These are phyloP conservation scores for Aspergillus glaucus DNA, from an alignment of 2,329 filamentous ascomycete species.

Conservation along the genomic window DNA sequence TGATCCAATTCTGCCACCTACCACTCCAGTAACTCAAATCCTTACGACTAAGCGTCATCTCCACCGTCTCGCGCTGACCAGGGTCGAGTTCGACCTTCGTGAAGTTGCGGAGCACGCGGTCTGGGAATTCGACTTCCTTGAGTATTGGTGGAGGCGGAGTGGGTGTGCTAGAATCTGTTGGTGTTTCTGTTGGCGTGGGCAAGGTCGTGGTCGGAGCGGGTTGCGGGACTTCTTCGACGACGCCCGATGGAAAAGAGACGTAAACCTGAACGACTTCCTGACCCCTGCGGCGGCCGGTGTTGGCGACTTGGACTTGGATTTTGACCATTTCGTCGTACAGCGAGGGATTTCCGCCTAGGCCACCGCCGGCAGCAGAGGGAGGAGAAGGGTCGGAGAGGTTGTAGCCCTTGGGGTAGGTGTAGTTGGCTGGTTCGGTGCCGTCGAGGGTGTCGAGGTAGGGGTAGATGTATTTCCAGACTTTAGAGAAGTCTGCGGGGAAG, in stretches of 20 bases:
- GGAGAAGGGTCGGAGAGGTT: slow-evolving; percentile 39
- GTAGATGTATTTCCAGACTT: slow-evolving; percentile 65
- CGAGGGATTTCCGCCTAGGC: slow-evolving; percentile 45
- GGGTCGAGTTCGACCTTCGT: slow-evolving; percentile 58
- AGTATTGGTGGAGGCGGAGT: slow-evolving; percentile 14
- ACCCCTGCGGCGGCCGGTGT: slow-evolving; percentile 43
- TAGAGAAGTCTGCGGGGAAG: slow-evolving; percentile 56
- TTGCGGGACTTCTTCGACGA: slow-evolving; percentile 17
- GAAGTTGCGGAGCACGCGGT: slow-evolving; percentile 60
- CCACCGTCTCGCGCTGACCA: slow-evolving; percentile 49
- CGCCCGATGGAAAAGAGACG: slow-evolving; percentile 54
- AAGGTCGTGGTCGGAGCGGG: background rate
- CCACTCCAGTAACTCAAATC: slow-evolving; percentile 71
- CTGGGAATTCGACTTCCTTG: slow-evolving; percentile 57
- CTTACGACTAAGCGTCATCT: slow-evolving; percentile 57
- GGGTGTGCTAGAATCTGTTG: background rate
- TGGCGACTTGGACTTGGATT: slow-evolving; percentile 42
- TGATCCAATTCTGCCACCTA: slow-evolving; percentile 61
- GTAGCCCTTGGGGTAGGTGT: slow-evolving; percentile 53
- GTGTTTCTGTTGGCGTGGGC: background rate
- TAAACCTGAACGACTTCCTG: slow-evolving; percentile 56
- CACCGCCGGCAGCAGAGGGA: slow-evolving; percentile 62
- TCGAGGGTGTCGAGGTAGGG: slow-evolving; percentile 56
- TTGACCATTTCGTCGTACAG: slow-evolving; percentile 46
- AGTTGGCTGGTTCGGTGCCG: slow-evolving; percentile 40